phyloP scores from a whole-genome alignment of 2,329 filamentous ascomycete species.

The Trichoderma semiorbis region DNA sequence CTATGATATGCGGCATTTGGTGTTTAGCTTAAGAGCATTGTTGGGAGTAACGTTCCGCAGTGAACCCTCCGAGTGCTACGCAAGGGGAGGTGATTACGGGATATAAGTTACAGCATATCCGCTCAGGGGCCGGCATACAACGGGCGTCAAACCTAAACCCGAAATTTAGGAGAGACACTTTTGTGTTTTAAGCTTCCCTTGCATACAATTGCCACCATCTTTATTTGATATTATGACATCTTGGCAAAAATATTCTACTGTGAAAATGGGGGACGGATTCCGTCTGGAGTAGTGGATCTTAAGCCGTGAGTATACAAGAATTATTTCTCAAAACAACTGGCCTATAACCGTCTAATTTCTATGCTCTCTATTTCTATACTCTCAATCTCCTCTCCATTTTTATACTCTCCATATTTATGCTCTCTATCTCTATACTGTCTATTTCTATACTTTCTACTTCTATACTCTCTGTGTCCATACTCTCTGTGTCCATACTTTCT shows the following conservation, averaged over 20 bases:
- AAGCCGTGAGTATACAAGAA: background rate
- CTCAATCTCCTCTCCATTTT: background rate
- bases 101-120: background rate
- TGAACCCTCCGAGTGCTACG: background rate
- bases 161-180: background rate
- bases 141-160: background rate
- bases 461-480: background rate
- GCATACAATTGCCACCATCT: background rate
- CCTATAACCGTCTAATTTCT: background rate
- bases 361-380: background rate
- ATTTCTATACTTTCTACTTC: background rate
- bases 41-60: background rate
- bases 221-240: background rate
- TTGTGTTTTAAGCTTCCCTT: background rate
- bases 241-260: background rate
- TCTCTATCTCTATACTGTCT: background rate
- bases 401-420: background rate
- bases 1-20: background rate
- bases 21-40: background rate
- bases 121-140: background rate
- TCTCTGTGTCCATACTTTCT: background rate
- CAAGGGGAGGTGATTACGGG: background rate
- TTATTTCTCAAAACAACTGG: background rate
- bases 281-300: background rate
- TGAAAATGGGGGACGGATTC: background rate